These are phyloP conservation scores for Lactarius sanguifluus DNA, from an alignment of 768 basidiomycete species.

Conservation along the genomic window DNA sequence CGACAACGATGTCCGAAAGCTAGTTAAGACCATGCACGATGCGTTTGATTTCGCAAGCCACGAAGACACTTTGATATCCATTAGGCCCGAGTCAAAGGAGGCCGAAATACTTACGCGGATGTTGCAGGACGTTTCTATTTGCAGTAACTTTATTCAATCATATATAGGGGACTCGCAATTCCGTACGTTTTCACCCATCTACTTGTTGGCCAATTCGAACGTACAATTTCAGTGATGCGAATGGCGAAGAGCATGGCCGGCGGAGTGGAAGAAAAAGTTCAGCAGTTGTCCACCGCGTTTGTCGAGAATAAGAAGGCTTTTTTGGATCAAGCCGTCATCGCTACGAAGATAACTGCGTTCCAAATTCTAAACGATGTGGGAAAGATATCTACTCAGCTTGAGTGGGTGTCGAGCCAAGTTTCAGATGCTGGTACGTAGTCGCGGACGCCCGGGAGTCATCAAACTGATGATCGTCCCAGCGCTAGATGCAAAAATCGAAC, in stretches of 20 bases:
- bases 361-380: constrained; percentile 1
- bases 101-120: background rate
- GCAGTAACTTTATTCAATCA: background rate
- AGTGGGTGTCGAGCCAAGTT: background rate
- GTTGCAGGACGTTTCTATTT: background rate
- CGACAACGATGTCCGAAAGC: background rate
- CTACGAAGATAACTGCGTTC: background rate
- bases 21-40: background rate
- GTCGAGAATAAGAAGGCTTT: background rate
- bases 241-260: background rate
- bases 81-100: background rate
- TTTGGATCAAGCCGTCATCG: background rate
- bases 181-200: background rate
- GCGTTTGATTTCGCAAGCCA: background rate
- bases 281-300: background rate
- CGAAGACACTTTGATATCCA: background rate
- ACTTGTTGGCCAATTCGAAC: background rate
- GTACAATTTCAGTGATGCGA: background rate
- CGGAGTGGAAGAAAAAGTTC: background rate
- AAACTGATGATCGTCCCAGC: too few species aligned
- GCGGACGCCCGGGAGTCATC: too few species aligned
- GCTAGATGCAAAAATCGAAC: too few species aligned
- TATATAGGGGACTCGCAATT: background rate
- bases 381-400: background rate
- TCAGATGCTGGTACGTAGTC: background rate